Percentiles rank a stretch among this genome's conserved stretches.
Conservation (phyloP, 352 stramenopile genomes). For the Elongisporangium anandrum region DNA sequence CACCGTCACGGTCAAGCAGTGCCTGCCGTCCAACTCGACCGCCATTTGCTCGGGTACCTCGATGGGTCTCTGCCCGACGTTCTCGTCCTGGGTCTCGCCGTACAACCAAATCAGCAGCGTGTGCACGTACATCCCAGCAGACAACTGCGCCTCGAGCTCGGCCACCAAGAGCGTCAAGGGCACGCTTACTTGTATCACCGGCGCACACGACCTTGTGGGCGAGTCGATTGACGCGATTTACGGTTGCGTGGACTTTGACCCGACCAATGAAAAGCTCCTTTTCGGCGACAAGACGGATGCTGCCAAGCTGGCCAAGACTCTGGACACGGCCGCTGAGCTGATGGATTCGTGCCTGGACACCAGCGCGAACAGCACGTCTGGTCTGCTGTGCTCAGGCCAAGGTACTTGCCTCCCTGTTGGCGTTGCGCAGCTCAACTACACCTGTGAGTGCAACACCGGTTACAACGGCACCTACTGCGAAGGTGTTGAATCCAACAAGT, state of each 20-base stretch:
- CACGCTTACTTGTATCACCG: conserved; percentile 51
- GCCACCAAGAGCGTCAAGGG: conserved; percentile 40
- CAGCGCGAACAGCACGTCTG: conserved; percentile 37
- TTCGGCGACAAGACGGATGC: conserved; percentile 51
- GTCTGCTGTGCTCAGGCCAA: conserved; percentile 54
- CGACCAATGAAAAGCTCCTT: conserved; percentile 35
- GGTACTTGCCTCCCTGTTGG: conserved; percentile 51
- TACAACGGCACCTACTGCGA: conserved; percentile 64
- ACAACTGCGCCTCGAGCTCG: conserved; percentile 43
- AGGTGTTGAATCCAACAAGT: conserved; percentile 68
- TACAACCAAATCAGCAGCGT: conserved; percentile 78
- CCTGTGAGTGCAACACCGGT: conserved; percentile 67
- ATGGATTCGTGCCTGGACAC: conserved; percentile 44
- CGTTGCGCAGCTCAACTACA: conserved; percentile 43
- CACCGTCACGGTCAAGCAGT: conserved; percentile 68
- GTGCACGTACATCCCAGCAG: conserved; percentile 68
- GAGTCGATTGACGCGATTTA: conserved; percentile 59
- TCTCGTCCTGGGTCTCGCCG: conserved; percentile 56
- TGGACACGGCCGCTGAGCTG: conserved; percentile 39
- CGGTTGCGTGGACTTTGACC: conserved; percentile 67
- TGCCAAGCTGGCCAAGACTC: conserved; percentile 42
- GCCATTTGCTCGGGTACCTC: conserved; percentile 65
- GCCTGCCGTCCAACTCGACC: conserved; percentile 49
- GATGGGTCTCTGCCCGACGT: conserved; percentile 59
- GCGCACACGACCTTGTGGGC: conserved; percentile 30